Conservation (phyloP, 495 filamentous ascomycete species). For the Penicillium flavigenum region DNA sequence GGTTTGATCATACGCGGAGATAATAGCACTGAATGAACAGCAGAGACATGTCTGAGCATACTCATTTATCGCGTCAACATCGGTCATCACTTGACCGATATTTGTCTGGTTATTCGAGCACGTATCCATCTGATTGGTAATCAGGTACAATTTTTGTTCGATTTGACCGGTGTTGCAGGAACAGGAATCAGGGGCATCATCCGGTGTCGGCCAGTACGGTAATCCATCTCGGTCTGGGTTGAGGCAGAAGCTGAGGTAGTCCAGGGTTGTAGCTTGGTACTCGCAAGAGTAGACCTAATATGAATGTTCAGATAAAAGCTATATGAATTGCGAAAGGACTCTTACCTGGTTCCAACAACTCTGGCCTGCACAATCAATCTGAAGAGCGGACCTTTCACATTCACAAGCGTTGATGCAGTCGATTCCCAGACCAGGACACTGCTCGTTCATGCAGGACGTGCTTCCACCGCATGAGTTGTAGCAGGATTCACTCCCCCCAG, state of each 20-base stretch:
- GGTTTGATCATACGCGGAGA: conserved; percentile 19
- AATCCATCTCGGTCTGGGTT: conserved; percentile 12
- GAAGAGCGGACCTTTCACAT: conserved; percentile 6
- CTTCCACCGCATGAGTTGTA: conserved; percentile 16
- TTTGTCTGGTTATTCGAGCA: conserved; percentile 15
- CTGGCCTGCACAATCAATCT: conserved; percentile 24
- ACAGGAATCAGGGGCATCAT: conserved; percentile 25
- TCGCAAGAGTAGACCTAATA: conserved; percentile 30
- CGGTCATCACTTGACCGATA: not conserved
- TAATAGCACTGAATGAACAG: conserved; percentile 22
- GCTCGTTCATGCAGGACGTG: conserved; percentile 13
- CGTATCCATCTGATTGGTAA: not conserved
- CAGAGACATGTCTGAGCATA: conserved; percentile 22
- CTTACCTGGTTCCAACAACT: conserved; percentile 32
- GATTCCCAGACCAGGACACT: conserved; percentile 16
- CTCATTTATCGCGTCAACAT: not conserved
- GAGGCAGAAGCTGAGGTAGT: conserved; percentile 9
- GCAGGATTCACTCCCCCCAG: conserved; percentile 12
- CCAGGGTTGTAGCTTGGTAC: conserved; percentile 23
- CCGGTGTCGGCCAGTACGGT: conserved; percentile 28
- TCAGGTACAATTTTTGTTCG: conserved; percentile 1
- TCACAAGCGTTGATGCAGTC: conserved; percentile 25
- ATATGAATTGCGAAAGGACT: not conserved
- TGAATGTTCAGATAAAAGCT: not conserved
- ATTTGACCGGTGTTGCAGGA: conserved; percentile 28